Conservation (phyloP, 192 early-diverging fungal genomes). For the Chytriomyces confervae region DNA sequence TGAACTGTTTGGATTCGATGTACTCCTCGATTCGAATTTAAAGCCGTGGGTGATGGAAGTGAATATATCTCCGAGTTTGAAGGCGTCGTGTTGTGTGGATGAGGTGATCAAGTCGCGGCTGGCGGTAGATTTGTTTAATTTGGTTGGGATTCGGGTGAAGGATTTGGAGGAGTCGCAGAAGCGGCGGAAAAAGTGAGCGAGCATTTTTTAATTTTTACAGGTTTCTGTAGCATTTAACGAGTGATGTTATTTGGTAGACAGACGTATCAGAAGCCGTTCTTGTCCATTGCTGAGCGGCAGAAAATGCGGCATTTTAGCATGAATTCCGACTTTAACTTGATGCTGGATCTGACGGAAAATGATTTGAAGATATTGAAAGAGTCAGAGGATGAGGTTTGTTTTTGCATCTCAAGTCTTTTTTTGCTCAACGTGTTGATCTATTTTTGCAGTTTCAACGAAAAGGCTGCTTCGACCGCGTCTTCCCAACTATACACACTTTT, state of each 20-base stretch:
- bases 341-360: constrained; percentile 38
- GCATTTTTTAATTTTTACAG: background rate
- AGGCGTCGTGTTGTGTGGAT: constrained; percentile 51
- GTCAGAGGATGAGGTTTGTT: constrained; percentile 51
- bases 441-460: constrained; percentile 30
- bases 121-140: constrained; percentile 53
- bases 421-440: background rate
- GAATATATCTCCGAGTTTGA: constrained; percentile 60
- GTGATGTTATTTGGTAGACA: background rate
- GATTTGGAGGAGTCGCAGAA: constrained; percentile 37
- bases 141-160: constrained; percentile 46
- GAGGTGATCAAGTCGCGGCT: constrained; percentile 44
- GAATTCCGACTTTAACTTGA: constrained; percentile 16
- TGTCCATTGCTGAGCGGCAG: constrained; percentile 25
- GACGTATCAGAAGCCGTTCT: constrained; percentile 20
- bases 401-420: background rate
- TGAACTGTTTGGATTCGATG: constrained; percentile 67
- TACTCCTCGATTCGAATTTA: constrained; percentile 57
- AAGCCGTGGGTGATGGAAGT: constrained; percentile 68
- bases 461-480: constrained; percentile 52
- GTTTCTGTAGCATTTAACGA: constrained; percentile 2
- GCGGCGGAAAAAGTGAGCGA: constrained; percentile 20
- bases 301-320: constrained; percentile 26
- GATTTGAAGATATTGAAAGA: constrained; percentile 46
- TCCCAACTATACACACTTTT: constrained; percentile 33